These are phyloP conservation scores for Globisporangium abappressorium DNA, from an alignment of 352 stramenopile genomes.

Conservation along the genomic window DNA sequence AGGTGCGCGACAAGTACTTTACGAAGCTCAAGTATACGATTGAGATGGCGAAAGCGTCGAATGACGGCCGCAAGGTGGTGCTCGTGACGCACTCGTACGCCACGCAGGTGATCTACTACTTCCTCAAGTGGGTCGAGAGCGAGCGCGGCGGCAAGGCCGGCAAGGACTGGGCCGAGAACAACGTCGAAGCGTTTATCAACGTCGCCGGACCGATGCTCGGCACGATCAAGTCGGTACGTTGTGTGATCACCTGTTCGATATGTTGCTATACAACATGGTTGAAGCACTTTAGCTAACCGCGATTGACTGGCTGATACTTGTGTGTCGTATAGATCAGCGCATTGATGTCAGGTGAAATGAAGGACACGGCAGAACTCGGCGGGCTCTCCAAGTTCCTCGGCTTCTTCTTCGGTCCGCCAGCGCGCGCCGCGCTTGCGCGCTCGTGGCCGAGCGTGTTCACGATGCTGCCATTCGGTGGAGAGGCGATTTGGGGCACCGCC, in stretches of 20 bases:
- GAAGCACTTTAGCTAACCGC: background rate
- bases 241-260: background rate
- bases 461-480: slow-evolving; percentile 92
- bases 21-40: slow-evolving; percentile 93
- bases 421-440: slow-evolving; percentile 52
- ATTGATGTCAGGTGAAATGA: slow-evolving; percentile 94
- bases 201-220: slow-evolving; percentile 93
- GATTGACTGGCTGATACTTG: background rate
- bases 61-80: slow-evolving; percentile 84
- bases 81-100: slow-evolving; percentile 93
- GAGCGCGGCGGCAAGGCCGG: slow-evolving; percentile 81
- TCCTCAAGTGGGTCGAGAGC: slow-evolving; percentile 94
- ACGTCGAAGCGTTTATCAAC: slow-evolving; percentile 91
- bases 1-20: slow-evolving; percentile 86
- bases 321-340: slow-evolving; percentile 56
- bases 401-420: slow-evolving; percentile 67
- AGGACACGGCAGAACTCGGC: slow-evolving; percentile 90
- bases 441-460: slow-evolving; percentile 85
- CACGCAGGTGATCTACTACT: slow-evolving; percentile 91
- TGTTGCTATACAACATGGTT: background rate
- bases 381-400: slow-evolving; percentile 83
- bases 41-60: slow-evolving; percentile 81
- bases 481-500: slow-evolving; percentile 82
- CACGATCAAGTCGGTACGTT: slow-evolving; percentile 78
- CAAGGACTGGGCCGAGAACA: slow-evolving; percentile 90